Conservation (phyloP, 2,329 filamentous ascomycete genomes). For the Fusarium odoratissimum region DNA sequence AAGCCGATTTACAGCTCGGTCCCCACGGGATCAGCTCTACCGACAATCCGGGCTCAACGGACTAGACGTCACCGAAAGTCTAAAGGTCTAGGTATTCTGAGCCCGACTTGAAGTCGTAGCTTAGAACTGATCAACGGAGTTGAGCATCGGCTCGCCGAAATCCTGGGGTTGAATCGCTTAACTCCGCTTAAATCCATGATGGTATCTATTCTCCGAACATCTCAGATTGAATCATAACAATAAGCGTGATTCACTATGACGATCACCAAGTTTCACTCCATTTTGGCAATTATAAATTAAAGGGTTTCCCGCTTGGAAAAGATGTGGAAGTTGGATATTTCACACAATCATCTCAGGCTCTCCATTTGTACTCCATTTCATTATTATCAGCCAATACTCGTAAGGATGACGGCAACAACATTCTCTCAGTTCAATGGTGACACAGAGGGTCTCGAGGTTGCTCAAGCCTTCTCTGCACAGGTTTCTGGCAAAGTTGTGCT, state of each 20-base stretch:
- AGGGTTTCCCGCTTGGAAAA: rapidly evolving
- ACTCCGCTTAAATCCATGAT: background rate
- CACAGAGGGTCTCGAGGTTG: background rate
- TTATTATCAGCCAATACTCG: too few species aligned
- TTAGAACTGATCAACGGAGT: background rate
- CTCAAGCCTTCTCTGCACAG: background rate
- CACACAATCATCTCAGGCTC: background rate
- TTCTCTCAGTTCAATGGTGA: background rate
- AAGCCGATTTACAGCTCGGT: background rate
- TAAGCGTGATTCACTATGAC: background rate
- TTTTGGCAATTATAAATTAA: background rate
- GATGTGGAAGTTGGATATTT: background rate
- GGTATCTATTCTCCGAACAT: background rate
- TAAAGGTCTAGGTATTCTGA: background rate
- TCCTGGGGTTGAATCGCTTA: background rate
- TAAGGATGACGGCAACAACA: background rate
- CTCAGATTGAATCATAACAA: rapidly evolving
- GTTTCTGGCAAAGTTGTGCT: background rate
- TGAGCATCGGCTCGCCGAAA: background rate
- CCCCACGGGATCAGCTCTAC: background rate
- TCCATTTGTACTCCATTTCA: too few species aligned
- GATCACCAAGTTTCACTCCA: background rate
- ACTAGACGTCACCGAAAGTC: background rate
- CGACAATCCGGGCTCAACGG: background rate
- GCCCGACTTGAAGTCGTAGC: too few species aligned